Evolutionary conservation across 345 rosid species (phyloP).

Genomic region (Eucalyptus paniculata): DNA sequence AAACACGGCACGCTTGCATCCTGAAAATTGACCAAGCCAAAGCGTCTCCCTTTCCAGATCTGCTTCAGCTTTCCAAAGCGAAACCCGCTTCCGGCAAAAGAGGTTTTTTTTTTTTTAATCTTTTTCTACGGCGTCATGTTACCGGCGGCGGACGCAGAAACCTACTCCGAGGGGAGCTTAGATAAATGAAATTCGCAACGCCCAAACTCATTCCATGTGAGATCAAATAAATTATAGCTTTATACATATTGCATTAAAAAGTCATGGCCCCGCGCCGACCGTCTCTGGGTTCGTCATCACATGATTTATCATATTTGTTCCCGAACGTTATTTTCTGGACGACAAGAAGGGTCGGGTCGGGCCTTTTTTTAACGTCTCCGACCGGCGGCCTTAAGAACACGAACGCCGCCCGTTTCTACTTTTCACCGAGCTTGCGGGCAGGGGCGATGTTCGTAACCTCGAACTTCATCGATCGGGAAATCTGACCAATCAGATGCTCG

Average conservation of each 20-base stretch:
- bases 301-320: neutral
- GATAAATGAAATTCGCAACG: neutral
- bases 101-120: neutral
- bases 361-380: neutral
- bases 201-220: neutral
- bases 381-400: neutral
- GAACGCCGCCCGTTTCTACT: neutral
- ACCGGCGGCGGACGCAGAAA: neutral
- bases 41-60: neutral
- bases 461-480: no score
- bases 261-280: neutral
- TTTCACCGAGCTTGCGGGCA: neutral
- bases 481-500: neutral
- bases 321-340: neutral
- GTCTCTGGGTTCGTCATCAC: accelerated
- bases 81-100: neutral
- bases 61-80: neutral
- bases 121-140: no score
- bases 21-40: neutral
- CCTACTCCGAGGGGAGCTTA: neutral
- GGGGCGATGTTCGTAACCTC: neutral
- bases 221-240: neutral
- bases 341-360: neutral
- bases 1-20: neutral
- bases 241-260: neutral